Evolutionary conservation across 768 basidiomycete genomes (phyloP).

Genomic region (Saitozyma sp.): DNA sequence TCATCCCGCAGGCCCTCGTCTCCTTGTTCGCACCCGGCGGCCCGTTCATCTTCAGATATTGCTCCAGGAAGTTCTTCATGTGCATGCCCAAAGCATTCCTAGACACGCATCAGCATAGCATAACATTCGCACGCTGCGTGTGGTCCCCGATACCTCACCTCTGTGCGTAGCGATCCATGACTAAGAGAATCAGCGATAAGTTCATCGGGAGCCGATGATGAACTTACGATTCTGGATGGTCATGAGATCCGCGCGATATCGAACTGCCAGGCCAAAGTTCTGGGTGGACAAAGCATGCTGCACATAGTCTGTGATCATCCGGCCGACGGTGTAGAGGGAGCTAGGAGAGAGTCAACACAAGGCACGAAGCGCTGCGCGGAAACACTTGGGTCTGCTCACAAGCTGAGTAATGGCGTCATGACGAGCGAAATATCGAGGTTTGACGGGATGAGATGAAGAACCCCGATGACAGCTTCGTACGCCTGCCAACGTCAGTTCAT

Average conservation of each 20-base stretch:
- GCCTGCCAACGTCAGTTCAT: conserved; percentile 6
- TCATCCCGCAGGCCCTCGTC: too few relatives aligned
- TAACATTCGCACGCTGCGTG: not conserved
- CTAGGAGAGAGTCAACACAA: conserved; percentile 9
- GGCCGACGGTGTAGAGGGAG: conserved; percentile 23
- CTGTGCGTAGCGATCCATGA: not conserved
- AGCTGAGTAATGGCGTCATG: conserved; percentile 21
- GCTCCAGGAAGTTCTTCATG: conserved; percentile 2
- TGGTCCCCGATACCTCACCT: not conserved
- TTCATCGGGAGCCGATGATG: not conserved
- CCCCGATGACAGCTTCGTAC: conserved; percentile 24
- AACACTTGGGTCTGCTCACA: conserved; percentile 20
- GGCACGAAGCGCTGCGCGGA: not conserved
- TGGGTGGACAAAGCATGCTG: conserved; percentile 15
- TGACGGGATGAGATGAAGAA: conserved; percentile 37
- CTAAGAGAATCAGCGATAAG: not conserved
- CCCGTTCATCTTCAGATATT: conserved; percentile 1
- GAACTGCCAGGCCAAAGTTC: conserved; percentile 18
- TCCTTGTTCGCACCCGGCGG: too few relatives aligned
- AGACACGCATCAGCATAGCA: not conserved
- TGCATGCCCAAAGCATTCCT: not conserved
- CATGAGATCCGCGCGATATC: conserved; percentile 28
- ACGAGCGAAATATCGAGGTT: conserved; percentile 35
- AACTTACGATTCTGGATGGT: conserved; percentile 23
- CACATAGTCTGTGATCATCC: conserved; percentile 24